Percentiles rank a stretch among this genome's conserved stretches.
phyloP scores from a whole-genome alignment of 75 land plant genomes.

The Selaginella tamariscina region DNA sequence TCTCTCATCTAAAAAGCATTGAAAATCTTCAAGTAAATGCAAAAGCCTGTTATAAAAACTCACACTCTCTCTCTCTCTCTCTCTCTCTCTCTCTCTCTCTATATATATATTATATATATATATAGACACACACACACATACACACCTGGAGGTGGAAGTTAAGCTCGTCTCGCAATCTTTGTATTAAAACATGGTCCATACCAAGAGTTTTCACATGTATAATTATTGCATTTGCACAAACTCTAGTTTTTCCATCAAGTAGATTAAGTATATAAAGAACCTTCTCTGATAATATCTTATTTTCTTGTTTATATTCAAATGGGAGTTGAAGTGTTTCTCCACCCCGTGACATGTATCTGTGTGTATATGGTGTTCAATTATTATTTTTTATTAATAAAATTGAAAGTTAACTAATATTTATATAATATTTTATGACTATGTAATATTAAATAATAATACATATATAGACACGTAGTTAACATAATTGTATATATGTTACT shows the following conservation, averaged over 20 bases:
- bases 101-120: too few relatives aligned
- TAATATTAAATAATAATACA: too few relatives aligned
- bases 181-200: not conserved
- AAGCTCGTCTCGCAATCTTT: constrained; percentile 11
- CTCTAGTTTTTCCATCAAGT: not conserved
- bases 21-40: constrained; percentile 5
- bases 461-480: too few relatives aligned
- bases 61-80: too few relatives aligned
- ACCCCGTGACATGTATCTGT: not conserved
- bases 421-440: too few relatives aligned
- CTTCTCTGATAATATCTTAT: not conserved
- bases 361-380: too few relatives aligned
- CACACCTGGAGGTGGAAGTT: constrained; percentile 4
- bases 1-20: not conserved
- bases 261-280: not conserved
- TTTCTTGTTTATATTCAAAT: constrained; percentile 9
- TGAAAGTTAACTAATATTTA: not conserved
- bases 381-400: too few relatives aligned
- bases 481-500: too few relatives aligned
- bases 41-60: too few relatives aligned
- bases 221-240: not conserved
- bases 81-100: too few relatives aligned
- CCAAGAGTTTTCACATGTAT: not conserved
- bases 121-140: too few relatives aligned
- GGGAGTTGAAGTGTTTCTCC: not conserved